phyloP scores from a whole-genome alignment of 2,329 filamentous ascomycete species.

The Microcyclosporella mali region DNA sequence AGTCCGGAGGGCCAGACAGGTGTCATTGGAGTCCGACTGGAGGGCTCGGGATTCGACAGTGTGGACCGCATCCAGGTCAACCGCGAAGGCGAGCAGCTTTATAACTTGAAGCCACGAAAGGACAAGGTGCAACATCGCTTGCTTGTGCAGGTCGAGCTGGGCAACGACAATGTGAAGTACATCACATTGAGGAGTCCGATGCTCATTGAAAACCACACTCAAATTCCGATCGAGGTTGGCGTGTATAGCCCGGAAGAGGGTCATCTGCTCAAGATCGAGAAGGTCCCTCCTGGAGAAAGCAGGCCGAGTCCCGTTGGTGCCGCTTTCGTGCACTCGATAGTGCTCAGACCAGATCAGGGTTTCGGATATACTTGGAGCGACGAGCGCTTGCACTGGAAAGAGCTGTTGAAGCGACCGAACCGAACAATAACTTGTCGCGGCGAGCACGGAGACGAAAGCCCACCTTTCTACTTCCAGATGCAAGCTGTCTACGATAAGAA shows the following conservation, averaged over 20 bases:
- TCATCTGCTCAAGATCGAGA: slow-evolving; percentile 93
- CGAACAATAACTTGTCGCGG: slow-evolving; percentile 83
- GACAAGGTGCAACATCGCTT: slow-evolving; percentile 81
- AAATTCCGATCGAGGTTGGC: slow-evolving; percentile 90
- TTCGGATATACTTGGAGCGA: slow-evolving; percentile 96
- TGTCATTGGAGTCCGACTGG: slow-evolving; percentile 73
- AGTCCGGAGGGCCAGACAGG: slow-evolving; percentile 75
- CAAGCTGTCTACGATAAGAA: slow-evolving; percentile 78
- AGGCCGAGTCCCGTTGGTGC: slow-evolving; percentile 88
- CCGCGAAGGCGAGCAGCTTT: slow-evolving; percentile 88
- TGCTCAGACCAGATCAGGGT: slow-evolving; percentile 86
- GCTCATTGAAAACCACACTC: slow-evolving; percentile 89
- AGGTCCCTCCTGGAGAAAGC: slow-evolving; percentile 85
- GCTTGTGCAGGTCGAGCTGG: slow-evolving; percentile 84
- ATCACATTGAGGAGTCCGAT: slow-evolving; percentile 91
- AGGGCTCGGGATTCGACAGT: slow-evolving; percentile 89
- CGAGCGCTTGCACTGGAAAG: slow-evolving; percentile 86
- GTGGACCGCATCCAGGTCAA: slow-evolving; percentile 84
- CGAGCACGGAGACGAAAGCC: slow-evolving; percentile 67
- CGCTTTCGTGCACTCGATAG: slow-evolving; percentile 78
- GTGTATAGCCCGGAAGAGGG: slow-evolving; percentile 83
- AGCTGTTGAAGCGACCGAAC: slow-evolving; percentile 76
- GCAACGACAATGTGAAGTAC: slow-evolving; percentile 94
- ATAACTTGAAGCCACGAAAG: slow-evolving; percentile 80
- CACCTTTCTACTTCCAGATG: slow-evolving; percentile 94